Evolutionary conservation across 2,329 filamentous ascomycete genomes (phyloP).

Genomic region (Phaeomoniella chlamydospora): DNA sequence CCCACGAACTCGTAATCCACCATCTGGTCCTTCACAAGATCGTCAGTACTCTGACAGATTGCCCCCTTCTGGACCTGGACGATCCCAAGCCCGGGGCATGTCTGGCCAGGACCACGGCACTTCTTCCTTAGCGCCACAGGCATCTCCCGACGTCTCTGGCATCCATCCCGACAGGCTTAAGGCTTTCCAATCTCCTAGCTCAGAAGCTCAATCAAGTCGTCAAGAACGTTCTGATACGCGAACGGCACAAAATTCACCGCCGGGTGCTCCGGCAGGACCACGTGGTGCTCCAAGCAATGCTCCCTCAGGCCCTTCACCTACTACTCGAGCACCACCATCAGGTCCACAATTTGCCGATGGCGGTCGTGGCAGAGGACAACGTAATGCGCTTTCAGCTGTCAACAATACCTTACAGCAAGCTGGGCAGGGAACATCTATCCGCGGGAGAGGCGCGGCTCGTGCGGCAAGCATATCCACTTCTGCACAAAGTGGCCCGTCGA

Average conservation of each 20-base stretch:
- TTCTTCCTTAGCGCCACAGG: conserved; percentile 14
- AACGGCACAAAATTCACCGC: conserved; percentile 12
- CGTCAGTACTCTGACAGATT: conserved; percentile 19
- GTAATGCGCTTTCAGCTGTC: conserved; percentile 24
- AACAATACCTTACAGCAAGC: conserved; percentile 32
- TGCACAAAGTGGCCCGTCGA: conserved; percentile 16
- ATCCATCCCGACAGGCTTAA: conserved; percentile 41
- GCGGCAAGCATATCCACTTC: conserved; percentile 15
- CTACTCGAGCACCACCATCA: conserved; percentile 19
- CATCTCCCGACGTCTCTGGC: conserved; percentile 25
- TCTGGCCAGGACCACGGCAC: conserved; percentile 16
- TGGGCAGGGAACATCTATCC: conserved; percentile 19
- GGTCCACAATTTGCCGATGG: conserved; percentile 21
- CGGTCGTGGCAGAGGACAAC: conserved; percentile 27
- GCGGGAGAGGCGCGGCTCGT: conserved; percentile 21
- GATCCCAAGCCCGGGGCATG: conserved; percentile 19
- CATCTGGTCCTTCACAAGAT: background rate
- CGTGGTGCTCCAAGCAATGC: conserved; percentile 19
- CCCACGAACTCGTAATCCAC: background rate
- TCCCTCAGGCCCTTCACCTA: conserved; percentile 19
- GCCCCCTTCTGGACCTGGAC: conserved; percentile 27
- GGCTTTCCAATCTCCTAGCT: conserved; percentile 19
- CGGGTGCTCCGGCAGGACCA: conserved; percentile 24
- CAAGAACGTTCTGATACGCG: conserved; percentile 8
- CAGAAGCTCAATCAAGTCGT: conserved; percentile 6